Conservation (phyloP, 768 basidiomycete genomes). For the Amanita fuliginea region DNA sequence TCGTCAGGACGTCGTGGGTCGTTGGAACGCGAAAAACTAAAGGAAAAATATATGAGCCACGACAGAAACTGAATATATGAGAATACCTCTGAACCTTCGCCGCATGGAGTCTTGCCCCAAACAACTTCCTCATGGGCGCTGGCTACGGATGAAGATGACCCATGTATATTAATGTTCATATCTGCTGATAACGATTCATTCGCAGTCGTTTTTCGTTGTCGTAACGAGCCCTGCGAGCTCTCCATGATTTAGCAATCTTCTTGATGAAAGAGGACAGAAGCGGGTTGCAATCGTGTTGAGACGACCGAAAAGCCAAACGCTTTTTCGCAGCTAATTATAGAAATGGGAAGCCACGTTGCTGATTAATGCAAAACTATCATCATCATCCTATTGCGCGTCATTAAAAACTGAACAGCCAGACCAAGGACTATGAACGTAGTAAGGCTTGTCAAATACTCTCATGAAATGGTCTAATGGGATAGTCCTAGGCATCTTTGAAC, state of each 20-base stretch:
- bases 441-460: not conserved
- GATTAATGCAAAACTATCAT: not conserved
- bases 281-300: conserved; percentile 6
- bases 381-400: too few species aligned
- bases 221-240: conserved; percentile 19
- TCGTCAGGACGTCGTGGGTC: conserved; percentile 82
- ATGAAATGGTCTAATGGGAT: not conserved
- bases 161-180: conserved; percentile 4
- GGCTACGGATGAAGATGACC: conserved; percentile 1
- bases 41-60: conserved; percentile 1
- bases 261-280: conserved; percentile 7
- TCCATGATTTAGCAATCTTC: conserved; percentile 9
- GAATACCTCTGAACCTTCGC: conserved; percentile 46
- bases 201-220: conserved; percentile 18
- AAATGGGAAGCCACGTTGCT: not conserved
- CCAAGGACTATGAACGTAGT: not conserved
- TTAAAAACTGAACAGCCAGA: too few species aligned
- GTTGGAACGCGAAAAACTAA: conserved; percentile 89
- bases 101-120: conserved; percentile 80
- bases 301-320: not conserved
- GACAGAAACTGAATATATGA: conserved; percentile 4
- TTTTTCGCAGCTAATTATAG: not conserved
- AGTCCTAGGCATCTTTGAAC: not conserved
- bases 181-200: conserved; percentile 3
- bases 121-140: conserved; percentile 45